A percentile compares a stretch with the other conserved stretches of the same genome.
These are phyloP conservation scores for Yamadazyma ubonensis DNA, from an alignment of 805 yeast species.

Conservation along the genomic window DNA sequence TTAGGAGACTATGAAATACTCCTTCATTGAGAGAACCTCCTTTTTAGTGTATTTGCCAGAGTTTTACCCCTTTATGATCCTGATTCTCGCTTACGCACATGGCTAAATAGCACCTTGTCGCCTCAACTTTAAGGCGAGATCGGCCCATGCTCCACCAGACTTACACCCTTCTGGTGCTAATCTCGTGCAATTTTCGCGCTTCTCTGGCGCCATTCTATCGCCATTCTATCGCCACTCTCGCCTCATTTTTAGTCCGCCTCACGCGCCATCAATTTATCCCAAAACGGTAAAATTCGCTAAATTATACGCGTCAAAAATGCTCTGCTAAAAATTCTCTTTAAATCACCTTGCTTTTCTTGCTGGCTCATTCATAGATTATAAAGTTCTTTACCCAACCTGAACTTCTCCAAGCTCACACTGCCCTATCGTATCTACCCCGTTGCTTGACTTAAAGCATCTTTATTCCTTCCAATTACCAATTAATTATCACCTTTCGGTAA, in stretches of 20 bases:
- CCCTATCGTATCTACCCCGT: background rate
- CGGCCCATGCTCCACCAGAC: too few relatives aligned
- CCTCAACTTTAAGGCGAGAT: too few relatives aligned
- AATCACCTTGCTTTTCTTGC: conserved; percentile 1
- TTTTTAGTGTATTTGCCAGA: too few relatives aligned
- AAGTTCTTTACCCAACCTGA: background rate
- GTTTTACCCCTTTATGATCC: too few relatives aligned
- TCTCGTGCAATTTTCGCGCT: too few relatives aligned
- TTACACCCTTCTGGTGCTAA: too few relatives aligned
- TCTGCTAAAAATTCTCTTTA: conserved; percentile 5
- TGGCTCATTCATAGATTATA: background rate
- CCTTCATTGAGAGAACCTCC: too few relatives aligned
- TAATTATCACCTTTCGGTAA: too few relatives aligned
- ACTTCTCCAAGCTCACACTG: background rate
- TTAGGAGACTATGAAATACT: too few relatives aligned
- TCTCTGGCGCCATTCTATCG: background rate
- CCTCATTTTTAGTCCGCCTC: background rate
- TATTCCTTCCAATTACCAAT: background rate
- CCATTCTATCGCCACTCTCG: background rate
- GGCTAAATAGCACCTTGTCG: too few relatives aligned
- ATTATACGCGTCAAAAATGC: conserved; percentile 12
- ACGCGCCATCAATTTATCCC: conserved; percentile 4
- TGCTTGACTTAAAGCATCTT: background rate
- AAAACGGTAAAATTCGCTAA: conserved; percentile 8
- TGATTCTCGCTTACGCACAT: too few relatives aligned